Evolutionary conservation across 257 asterid species (phyloP), one percentile per base, ranked within the genome.

Genomic region (Parsonsia alboflavescens): DNA sequence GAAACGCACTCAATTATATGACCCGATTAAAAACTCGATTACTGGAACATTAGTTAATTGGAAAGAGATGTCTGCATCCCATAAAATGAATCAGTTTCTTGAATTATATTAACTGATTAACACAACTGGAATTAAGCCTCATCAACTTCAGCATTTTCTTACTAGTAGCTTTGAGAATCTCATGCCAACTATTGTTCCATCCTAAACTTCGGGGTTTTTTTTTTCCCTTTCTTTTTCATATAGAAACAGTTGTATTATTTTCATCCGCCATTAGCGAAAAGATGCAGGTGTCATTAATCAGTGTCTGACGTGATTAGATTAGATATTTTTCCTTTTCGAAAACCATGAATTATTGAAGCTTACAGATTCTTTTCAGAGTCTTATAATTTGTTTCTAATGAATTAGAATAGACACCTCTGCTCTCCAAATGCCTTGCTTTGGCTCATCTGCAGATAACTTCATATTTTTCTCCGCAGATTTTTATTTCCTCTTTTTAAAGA

Each of bases 371-470:
- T 56, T 9, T 30, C 2, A 53, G 41, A 17, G 24, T 56, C 74
- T 63, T 63, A 36, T 63, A 15, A 1, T 1, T 53, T 11, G 9
- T 33, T 62, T 19, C 39, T 44, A 15, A 67, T 75, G 61, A 26
- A 57, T 58, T 10, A 46, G 74, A 56, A 54, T 28, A 76, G 75
- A 76, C 79, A 44, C 44, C 68, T 76, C 75, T 76, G 72, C 80
- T 62, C 58, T 67, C 71, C 24, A 61, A 77, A 77, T 77, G 33
- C 80, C 71, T 30, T 22, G 72, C 28, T 77, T 77, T 70, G 80
- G 80, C 80, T 49, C 67, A 49, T 77, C 54, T 45, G 4, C 10
- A 45, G 63, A 33, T 24, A 44, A 48, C 45, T 65, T 62, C 13
- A 28, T 21, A 2, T 12, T 19, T 70, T 76, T 76, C 56, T 45